A percentile compares a stretch with the other conserved stretches of the same genome.
Evolutionary conservation across 192 early-diverging fungal species (phyloP).

Genomic region (Lobosporangium transversale): DNA sequence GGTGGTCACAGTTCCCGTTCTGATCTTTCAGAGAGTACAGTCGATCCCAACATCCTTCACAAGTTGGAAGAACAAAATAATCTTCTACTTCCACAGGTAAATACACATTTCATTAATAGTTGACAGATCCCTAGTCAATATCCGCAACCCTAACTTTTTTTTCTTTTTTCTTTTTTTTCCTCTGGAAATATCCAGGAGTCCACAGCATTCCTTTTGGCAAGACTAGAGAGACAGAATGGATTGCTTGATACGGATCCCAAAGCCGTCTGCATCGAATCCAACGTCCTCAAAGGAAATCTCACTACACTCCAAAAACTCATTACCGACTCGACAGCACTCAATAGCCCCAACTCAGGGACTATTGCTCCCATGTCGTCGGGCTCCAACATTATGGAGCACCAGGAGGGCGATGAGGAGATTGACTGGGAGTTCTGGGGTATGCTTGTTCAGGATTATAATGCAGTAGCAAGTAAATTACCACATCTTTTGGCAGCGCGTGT

Average conservation of each 20-base stretch:
- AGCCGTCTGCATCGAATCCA: slow-evolving; percentile 68
- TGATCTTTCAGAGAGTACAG: slow-evolving; percentile 1
- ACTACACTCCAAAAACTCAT: slow-evolving; percentile 61
- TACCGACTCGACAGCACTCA: slow-evolving; percentile 45
- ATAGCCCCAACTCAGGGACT: slow-evolving; percentile 11
- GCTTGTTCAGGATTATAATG: slow-evolving; percentile 81
- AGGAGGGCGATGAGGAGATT: slow-evolving; percentile 44
- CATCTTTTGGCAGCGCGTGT: slow-evolving; percentile 77
- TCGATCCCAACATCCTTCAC: slow-evolving; percentile 53
- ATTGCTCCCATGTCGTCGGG: slow-evolving; percentile 11
- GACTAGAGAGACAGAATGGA: slow-evolving; percentile 68
- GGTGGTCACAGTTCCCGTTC: slow-evolving; percentile 8
- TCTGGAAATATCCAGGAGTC: slow-evolving; percentile 53
- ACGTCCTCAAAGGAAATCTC: slow-evolving; percentile 65
- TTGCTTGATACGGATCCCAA: slow-evolving; percentile 68
- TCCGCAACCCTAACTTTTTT: slow-evolving; percentile 4
- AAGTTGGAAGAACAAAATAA: slow-evolving; percentile 68
- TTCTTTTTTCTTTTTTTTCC: not conserved
- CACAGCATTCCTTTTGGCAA: slow-evolving; percentile 64
- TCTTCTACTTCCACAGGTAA: slow-evolving; percentile 63
- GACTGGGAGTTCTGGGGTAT: slow-evolving; percentile 89
- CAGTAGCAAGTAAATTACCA: slow-evolving; percentile 73
- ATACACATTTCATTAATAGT: too few species aligned
- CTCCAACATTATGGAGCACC: slow-evolving; percentile 16
- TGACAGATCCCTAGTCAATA: too few species aligned